phyloP scores from a whole-genome alignment of 2,329 filamentous ascomycete species.

The Botryosphaeria dothidea region DNA sequence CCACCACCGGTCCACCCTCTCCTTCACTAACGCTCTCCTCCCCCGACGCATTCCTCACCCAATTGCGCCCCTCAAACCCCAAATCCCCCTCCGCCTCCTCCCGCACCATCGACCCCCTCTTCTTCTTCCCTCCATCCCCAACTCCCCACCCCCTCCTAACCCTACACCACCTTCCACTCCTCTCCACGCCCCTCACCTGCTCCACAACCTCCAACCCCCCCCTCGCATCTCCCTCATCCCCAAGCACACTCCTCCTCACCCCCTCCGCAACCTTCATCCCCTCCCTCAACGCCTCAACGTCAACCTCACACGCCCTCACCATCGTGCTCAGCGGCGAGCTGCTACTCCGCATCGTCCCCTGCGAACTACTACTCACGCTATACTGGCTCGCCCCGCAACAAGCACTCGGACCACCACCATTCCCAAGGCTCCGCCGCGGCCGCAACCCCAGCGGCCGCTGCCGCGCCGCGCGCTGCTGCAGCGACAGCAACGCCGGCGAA shows the following conservation, averaged over 20 bases:
- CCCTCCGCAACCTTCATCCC: slow-evolving; percentile 21
- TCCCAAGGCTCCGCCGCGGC: neutral
- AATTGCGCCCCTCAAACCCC: slow-evolving; percentile 19
- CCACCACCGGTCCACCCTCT: slow-evolving; percentile 19
- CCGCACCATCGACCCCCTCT: neutral
- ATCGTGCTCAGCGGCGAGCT: slow-evolving; percentile 13
- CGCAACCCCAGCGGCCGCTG: neutral
- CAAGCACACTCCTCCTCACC: neutral
- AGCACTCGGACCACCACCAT: neutral
- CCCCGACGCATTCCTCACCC: slow-evolving; percentile 7
- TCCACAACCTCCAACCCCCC: slow-evolving; percentile 21
- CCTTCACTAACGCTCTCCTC: slow-evolving; percentile 21
- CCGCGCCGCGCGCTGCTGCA: slow-evolving; percentile 8
- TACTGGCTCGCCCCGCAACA: neutral
- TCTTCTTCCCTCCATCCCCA: neutral
- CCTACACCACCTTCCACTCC: slow-evolving; percentile 16
- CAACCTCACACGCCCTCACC: slow-evolving; percentile 14
- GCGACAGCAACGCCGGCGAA: neutral
- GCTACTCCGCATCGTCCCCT: neutral
- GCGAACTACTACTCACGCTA: neutral
- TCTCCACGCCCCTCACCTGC: slow-evolving; percentile 17
- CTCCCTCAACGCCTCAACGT: neutral
- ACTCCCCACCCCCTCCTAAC: neutral
- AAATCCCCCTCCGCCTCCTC: slow-evolving; percentile 12
- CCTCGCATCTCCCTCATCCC: slow-evolving; percentile 28